A percentile compares a stretch with the other conserved stretches of the same genome.
Conservation (phyloP, 805 yeast genomes). For the Metschnikowia reukaufii region DNA sequence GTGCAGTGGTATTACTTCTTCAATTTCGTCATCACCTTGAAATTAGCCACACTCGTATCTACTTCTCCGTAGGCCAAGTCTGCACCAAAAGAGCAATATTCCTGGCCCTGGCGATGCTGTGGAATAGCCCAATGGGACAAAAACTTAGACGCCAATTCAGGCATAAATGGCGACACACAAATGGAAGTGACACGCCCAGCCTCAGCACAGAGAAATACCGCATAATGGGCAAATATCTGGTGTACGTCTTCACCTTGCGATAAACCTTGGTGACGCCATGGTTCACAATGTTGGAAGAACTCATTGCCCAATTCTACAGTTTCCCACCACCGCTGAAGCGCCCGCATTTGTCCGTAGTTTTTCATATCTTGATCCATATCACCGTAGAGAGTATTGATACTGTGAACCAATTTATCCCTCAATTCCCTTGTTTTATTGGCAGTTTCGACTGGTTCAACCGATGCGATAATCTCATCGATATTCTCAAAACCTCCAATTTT, state of each 20-base stretch:
- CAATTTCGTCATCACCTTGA: constrained; percentile 18
- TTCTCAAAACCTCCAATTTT: constrained; percentile 21
- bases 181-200: constrained; percentile 66
- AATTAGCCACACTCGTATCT: neutral
- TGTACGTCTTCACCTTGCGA: constrained; percentile 8
- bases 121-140: constrained; percentile 62
- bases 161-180: constrained; percentile 70
- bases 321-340: constrained; percentile 59
- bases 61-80: constrained; percentile 38
- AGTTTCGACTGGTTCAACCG: constrained; percentile 3
- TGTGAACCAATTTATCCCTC: constrained; percentile 12
- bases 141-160: constrained; percentile 54
- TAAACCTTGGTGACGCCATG: constrained; percentile 60
- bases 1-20: neutral
- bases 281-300: constrained; percentile 66
- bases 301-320: constrained; percentile 60
- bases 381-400: constrained; percentile 12
- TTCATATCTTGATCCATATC: constrained; percentile 45
- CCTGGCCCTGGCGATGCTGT: constrained; percentile 38
- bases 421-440: constrained; percentile 19
- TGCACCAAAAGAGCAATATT: constrained; percentile 51
- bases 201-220: constrained; percentile 69
- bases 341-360: constrained; percentile 53
- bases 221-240: constrained; percentile 39
- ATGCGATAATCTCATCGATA: constrained; percentile 24